A percentile compares a stretch with the other conserved stretches of the same genome.
Conservation (phyloP, 306 rosid species). For the Vigna radiata region DNA sequence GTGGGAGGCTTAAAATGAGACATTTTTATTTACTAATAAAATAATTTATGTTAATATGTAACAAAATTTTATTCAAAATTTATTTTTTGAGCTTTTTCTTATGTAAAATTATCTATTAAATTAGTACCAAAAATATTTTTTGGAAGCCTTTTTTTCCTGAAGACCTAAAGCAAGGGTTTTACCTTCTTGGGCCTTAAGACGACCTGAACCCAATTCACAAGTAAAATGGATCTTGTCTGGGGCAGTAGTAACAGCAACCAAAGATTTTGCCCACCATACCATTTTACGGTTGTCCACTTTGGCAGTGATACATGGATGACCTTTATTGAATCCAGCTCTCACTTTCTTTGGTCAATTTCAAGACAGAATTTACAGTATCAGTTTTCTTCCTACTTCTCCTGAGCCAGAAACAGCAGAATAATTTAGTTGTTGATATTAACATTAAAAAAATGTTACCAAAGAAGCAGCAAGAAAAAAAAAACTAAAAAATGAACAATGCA, state of each 20-base stretch:
- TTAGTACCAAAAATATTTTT: too few species aligned
- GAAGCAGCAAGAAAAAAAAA: constrained; percentile 12
- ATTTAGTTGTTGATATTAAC: not conserved
- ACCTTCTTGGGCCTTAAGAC: too few species aligned
- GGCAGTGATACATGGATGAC: not conserved
- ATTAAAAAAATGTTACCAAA: not conserved
- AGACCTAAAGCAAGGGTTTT: too few species aligned
- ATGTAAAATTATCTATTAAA: too few species aligned
- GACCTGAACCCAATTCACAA: not conserved
- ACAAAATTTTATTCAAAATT: too few species aligned
- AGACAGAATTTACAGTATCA: constrained; percentile 22
- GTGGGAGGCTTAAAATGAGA: too few species aligned
- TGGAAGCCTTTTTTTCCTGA: too few species aligned
- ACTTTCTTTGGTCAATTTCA: constrained; percentile 35
- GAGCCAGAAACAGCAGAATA: constrained; percentile 31
- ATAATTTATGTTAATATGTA: too few species aligned
- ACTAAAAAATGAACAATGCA: not conserved
- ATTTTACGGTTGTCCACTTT: constrained; percentile 39
- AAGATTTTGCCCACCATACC: constrained; percentile 36
- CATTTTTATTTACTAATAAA: too few species aligned
- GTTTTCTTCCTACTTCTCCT: constrained; percentile 45
- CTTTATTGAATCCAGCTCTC: constrained; percentile 35
- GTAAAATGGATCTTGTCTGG: not conserved
- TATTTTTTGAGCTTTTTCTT: too few species aligned
- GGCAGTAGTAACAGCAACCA: constrained; percentile 30